Percentiles rank a stretch among this genome's conserved stretches.
Evolutionary conservation across 768 basidiomycete genomes (phyloP).

Genomic region (Collybiopsis confluens): DNA sequence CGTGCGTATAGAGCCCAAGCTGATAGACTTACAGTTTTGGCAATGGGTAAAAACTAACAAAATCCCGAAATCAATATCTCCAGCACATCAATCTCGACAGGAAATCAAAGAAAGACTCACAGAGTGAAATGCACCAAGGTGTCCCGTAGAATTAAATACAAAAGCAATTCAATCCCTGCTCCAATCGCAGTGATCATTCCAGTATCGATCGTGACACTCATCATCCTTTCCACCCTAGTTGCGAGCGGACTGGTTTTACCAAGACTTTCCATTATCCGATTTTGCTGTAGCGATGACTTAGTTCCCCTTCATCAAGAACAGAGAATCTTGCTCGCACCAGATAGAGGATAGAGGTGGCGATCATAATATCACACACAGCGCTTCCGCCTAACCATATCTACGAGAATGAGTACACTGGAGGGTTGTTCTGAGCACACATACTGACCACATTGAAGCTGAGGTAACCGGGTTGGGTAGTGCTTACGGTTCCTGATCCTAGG

Average conservation of each 20-base stretch:
- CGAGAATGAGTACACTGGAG: neutral
- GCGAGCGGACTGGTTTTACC: conserved; percentile 5
- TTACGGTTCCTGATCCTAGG: conserved; percentile 4
- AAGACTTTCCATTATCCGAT: conserved; percentile 6
- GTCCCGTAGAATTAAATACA: conserved; percentile 14
- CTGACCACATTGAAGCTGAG: conserved; percentile 14
- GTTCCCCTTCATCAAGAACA: neutral
- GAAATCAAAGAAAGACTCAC: conserved; percentile 7
- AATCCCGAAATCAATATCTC: neutral
- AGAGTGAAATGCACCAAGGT: conserved; percentile 17
- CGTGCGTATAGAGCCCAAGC: neutral
- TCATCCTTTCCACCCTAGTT: conserved; percentile 7
- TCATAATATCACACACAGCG: conserved; percentile 19
- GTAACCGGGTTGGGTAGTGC: conserved; percentile 2
- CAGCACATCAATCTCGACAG: too few relatives aligned
- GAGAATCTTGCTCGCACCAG: conserved; percentile 15
- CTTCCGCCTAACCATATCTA: conserved; percentile 23
- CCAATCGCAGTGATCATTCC: conserved; percentile 17
- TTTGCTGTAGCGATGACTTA: neutral
- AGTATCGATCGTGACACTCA: conserved; percentile 18
- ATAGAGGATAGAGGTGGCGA: conserved; percentile 20
- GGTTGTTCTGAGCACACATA: neutral
- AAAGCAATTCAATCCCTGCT: conserved; percentile 15
- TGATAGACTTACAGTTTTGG: conserved; percentile 2
- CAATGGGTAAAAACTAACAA: conserved; percentile 3